Evolutionary conservation across 2,329 filamentous ascomycete genomes (phyloP).

Genomic region (Arachnomyces sp.): DNA sequence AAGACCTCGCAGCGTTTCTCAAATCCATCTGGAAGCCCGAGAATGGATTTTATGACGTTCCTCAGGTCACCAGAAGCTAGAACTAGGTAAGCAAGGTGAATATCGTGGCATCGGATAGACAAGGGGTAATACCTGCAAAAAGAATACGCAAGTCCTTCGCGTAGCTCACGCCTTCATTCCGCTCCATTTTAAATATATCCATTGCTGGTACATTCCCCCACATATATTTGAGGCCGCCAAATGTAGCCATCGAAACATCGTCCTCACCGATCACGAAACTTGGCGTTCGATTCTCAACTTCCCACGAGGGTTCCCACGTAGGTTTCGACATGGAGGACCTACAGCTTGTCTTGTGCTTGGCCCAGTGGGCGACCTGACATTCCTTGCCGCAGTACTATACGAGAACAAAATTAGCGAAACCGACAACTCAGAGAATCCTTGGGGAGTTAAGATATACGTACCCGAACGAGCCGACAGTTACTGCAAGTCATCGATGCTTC

Average conservation of each 20-base stretch:
- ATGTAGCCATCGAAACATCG: not conserved
- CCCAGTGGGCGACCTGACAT: conserved; percentile 26
- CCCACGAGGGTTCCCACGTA: conserved; percentile 25
- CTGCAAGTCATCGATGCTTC: too few species aligned
- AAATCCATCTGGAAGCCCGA: conserved; percentile 24
- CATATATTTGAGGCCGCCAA: conserved; percentile 23
- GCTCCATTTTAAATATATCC: conserved; percentile 29
- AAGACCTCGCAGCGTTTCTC: conserved; percentile 16
- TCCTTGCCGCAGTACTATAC: conserved; percentile 28
- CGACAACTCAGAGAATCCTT: not conserved
- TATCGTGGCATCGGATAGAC: conserved; percentile 8
- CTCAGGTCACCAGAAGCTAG: conserved; percentile 40
- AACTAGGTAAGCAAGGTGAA: conserved; percentile 4
- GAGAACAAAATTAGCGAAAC: not conserved
- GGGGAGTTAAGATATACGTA: too few species aligned
- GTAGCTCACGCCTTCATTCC: conserved; percentile 21
- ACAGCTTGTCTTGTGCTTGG: conserved; percentile 24
- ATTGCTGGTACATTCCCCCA: conserved; percentile 39
- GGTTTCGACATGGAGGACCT: conserved; percentile 20
- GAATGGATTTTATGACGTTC: conserved; percentile 37
- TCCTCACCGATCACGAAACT: conserved; percentile 13
- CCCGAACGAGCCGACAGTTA: not conserved
- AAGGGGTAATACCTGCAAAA: conserved; percentile 25
- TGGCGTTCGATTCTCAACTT: conserved; percentile 17
- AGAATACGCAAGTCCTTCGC: conserved; percentile 21